Evolutionary conservation across 2,329 filamentous ascomycete species (phyloP), one percentile per base, ranked within the genome.

Genomic region (Ascochyta pisi): DNA sequence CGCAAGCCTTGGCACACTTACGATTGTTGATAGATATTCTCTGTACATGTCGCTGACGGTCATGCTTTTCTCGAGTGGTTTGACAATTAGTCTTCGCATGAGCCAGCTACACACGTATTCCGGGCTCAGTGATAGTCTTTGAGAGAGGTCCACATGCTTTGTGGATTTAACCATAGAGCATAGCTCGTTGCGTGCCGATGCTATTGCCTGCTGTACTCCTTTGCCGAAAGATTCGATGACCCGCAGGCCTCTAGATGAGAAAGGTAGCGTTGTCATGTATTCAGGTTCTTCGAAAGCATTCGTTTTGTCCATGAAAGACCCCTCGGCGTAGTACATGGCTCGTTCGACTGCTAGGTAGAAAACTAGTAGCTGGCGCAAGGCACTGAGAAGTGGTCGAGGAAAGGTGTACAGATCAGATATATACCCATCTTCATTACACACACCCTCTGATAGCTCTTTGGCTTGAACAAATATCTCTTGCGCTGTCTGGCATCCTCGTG

Each of bases 71-170:
- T 71, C 62, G 1, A 72, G 47, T 19, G 72, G 72, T 40, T 70
- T 67, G 2, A 72, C 63, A 7, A 73, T 48, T 15, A 75, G 38
- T 12, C 67, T 57, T 23, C 72, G 62, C 49, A 73, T 72, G 15
- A 74, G 50, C 71, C 70, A 74, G 13, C 63, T 57, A 26, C 67
- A 69, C 1, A 70, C 34, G 42, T 70, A 75, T 37, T 73, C 63
- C 22, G 72, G 51, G 6, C 68, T 64, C 2, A 71, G 49, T 13
- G 66, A 69, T 8, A 73, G 45, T 22, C 67, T 57, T 34, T 63
- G 57, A 9, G 50, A 51, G 3, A 56, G 1, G 6, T 68, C 54
- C 2, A 58, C 23, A 5, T 58, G 57, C 6, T 33, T 24, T 9
- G 50, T 16, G 1, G 64, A 54, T 3, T 54, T 63, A 6, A 57